Conservation (phyloP, 75 land plant genomes). For the Picea sitchensis region DNA sequence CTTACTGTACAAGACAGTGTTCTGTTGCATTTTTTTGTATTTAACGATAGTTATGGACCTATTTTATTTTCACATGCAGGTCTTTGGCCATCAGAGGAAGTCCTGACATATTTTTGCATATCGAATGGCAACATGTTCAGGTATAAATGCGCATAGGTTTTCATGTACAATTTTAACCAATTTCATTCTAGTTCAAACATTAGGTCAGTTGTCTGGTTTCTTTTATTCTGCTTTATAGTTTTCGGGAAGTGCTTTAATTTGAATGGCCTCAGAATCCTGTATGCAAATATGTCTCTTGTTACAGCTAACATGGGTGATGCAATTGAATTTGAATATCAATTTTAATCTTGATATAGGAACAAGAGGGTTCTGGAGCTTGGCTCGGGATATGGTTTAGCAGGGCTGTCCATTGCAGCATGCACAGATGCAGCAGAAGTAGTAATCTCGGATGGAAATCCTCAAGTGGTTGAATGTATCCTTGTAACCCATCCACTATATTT, state of each 20-base stretch:
- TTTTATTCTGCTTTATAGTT: too few relatives aligned
- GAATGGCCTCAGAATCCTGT: too few relatives aligned
- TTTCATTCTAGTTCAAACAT: too few relatives aligned
- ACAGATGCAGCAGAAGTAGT: constrained; percentile 72
- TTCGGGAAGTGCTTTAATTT: too few relatives aligned
- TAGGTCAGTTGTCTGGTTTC: too few relatives aligned
- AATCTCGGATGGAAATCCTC: constrained; percentile 90
- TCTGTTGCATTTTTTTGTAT: neutral
- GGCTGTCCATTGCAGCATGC: constrained; percentile 69
- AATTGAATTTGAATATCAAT: too few relatives aligned
- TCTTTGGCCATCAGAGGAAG: constrained; percentile 91
- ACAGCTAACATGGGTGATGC: too few relatives aligned
- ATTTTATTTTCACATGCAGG: constrained; percentile 9
- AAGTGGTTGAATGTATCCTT: constrained; percentile 95
- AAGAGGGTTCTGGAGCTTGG: constrained; percentile 91
- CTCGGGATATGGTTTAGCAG: constrained; percentile 92
- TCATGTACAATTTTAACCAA: too few relatives aligned
- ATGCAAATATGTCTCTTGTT: too few relatives aligned
- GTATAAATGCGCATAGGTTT: too few relatives aligned
- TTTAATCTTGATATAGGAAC: constrained; percentile 13
- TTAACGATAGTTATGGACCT: too few relatives aligned
- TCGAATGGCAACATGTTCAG: constrained; percentile 58
- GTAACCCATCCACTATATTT: neutral
- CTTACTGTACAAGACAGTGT: neutral
- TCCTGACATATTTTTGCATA: constrained; percentile 74